Percentiles rank a stretch among this genome's conserved stretches.
phyloP scores from a whole-genome alignment of 805 yeast genomes.

The Pichia rugopelliculosa region DNA sequence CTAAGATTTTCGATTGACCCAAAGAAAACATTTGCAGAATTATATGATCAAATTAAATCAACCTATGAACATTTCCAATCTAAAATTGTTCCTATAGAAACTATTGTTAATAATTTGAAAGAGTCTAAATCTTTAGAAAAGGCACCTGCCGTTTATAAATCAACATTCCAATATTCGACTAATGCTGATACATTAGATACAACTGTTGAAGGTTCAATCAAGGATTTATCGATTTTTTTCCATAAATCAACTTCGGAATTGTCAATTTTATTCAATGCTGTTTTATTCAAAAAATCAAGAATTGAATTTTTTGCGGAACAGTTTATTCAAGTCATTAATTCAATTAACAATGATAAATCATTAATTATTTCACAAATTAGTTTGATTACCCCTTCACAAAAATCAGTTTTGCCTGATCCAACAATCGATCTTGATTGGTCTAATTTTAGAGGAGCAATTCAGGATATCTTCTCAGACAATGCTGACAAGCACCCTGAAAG shows the following conservation, averaged over 20 bases:
- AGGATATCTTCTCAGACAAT: constrained; percentile 85
- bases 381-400: constrained; percentile 63
- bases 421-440: constrained; percentile 82
- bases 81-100: constrained; percentile 43
- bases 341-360: constrained; percentile 32
- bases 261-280: constrained; percentile 61
- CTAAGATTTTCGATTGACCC: constrained; percentile 55
- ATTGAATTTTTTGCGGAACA: constrained; percentile 67
- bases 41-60: constrained; percentile 39
- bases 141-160: constrained; percentile 56
- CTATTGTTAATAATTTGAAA: constrained; percentile 47
- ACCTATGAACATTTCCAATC: constrained; percentile 31
- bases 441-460: constrained; percentile 90
- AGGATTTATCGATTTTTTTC: constrained; percentile 59
- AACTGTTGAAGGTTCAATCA: constrained; percentile 45
- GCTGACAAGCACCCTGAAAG: constrained; percentile 81
- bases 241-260: constrained; percentile 30
- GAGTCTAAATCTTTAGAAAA: constrained; percentile 41
- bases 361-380: constrained; percentile 50
- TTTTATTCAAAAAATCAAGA: constrained; percentile 66
- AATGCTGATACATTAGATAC: constrained; percentile 34
- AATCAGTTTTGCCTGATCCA: constrained; percentile 72
- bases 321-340: constrained; percentile 44
- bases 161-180: constrained; percentile 45
- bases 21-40: constrained; percentile 43